phyloP scores from a whole-genome alignment of 352 stramenopile species.

The Pythium monospermum region DNA sequence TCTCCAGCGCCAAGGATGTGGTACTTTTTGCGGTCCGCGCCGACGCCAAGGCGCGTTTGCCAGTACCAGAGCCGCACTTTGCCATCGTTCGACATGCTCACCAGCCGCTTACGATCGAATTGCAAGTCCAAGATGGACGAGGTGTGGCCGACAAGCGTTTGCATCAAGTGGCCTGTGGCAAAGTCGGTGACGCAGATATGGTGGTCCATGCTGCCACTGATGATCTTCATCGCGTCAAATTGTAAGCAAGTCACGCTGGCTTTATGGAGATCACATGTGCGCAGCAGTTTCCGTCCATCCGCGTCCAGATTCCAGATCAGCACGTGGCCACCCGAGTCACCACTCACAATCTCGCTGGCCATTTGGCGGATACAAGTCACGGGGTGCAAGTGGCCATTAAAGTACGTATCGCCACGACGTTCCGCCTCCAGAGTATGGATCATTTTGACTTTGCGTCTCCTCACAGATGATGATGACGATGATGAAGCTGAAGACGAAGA shows the following conservation, averaged over 20 bases:
- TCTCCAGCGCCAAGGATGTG: conserved; percentile 68
- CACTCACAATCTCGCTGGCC: conserved; percentile 72
- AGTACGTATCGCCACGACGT: conserved; percentile 30
- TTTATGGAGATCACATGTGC: conserved; percentile 55
- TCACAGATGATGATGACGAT: no score
- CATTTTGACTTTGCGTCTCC: conserved; percentile 31
- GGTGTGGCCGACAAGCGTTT: conserved; percentile 54
- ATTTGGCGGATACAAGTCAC: conserved; percentile 52
- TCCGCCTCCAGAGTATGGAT: conserved; percentile 38
- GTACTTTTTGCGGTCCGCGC: conserved; percentile 52
- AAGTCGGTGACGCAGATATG: conserved; percentile 73
- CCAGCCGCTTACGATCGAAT: conserved; percentile 59
- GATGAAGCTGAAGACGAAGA: conserved; percentile 18
- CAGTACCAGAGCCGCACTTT: conserved; percentile 64
- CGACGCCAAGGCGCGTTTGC: conserved; percentile 42
- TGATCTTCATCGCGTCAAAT: conserved; percentile 72
- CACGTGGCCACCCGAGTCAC: conserved; percentile 49
- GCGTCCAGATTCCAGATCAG: conserved; percentile 73
- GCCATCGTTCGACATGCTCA: conserved; percentile 62
- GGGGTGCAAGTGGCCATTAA: conserved; percentile 48
- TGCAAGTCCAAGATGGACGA: conserved; percentile 55
- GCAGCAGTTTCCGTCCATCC: conserved; percentile 42
- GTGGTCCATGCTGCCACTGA: conserved; percentile 46
- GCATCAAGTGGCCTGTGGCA: conserved; percentile 55
- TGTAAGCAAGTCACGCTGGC: conserved; percentile 56